Conservation (phyloP, 257 asterid species). For the Solanum lycopersicoides region DNA sequence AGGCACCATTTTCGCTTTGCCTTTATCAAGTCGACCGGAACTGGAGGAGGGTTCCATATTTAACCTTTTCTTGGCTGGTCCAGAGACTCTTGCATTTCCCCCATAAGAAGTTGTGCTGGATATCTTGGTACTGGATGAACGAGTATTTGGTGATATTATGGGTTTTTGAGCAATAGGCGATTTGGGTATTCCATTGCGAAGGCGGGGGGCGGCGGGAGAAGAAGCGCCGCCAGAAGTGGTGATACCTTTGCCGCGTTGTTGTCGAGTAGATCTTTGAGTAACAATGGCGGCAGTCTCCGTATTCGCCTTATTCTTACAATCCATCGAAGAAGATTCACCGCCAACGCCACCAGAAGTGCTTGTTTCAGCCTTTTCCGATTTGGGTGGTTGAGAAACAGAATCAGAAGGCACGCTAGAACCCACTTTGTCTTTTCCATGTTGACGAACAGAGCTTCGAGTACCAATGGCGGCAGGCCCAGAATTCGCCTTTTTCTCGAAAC, state of each 20-base stretch:
- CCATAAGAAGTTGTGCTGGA: neutral
- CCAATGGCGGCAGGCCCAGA: neutral
- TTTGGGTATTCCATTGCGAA: neutral
- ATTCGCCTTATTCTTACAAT: neutral
- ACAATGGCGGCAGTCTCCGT: neutral
- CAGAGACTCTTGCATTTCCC: neutral
- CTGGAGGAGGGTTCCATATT: neutral
- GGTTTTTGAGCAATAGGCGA: neutral
- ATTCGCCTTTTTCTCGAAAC: neutral
- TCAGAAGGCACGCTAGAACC: neutral
- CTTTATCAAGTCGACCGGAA: neutral
- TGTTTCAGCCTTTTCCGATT: neutral
- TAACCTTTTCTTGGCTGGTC: neutral
- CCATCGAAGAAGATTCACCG: neutral
- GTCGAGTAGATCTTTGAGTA: neutral
- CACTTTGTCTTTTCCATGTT: neutral
- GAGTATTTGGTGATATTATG: neutral
- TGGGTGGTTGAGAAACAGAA: neutral
- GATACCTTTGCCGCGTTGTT: neutral
- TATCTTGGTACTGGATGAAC: neutral
- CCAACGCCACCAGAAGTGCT: neutral
- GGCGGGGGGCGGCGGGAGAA: neutral
- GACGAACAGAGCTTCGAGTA: neutral
- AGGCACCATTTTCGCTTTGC: neutral
- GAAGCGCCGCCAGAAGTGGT: neutral